Base-by-base conservation (phyloP, 768 basidiomycete genomes). In the Kwoniella botswanensis region DNA sequence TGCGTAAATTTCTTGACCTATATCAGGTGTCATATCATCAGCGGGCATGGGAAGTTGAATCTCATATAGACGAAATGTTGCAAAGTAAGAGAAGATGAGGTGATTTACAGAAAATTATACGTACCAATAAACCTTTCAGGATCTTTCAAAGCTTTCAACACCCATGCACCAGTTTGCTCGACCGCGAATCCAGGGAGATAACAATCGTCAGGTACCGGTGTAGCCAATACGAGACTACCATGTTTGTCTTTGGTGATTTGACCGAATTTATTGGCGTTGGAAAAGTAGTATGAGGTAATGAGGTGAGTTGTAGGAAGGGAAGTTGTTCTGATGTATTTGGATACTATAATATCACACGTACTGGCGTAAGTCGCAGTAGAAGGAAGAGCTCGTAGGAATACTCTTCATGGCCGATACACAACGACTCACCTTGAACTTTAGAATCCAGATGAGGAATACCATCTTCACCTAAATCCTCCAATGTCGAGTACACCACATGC, bases 401-500 rank as follows among this genome's bases (percentile, higher is more conserved):
- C 35, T 35, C 4, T 35, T 35, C 6, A 35, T 35, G 35, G 7
- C 35, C 35, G 7, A 35, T 6, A 59, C 6, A 15, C 5, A 24
- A 43, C 18, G 22, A 18, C 70, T 66, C 43, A 74, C 74, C 74
- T 44, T 63, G 22, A 10, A 42, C 44, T 57, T 74, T 74, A 10
- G 70, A 46, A 21, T 69, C 26, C 10, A 52, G 69, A 43, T 74
- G 74, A 35, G 57, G 24, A 50, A 50, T 50, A 58, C 60, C 41
- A 17, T 41, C 50, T 57, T 17, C 52, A 24, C 54, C 29, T 18
- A 50, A 18, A 44, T 74, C 71, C 59, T 76, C 75, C 60, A 76
- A 68, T 10, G 72, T 66, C 7, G 73, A 69, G 56, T 76, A 76
- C 50, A 76, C 66, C 7, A 74, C 58, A 64, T 76, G 75, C 64